Conservation (phyloP, 306 rosid species). For the Gillenia trifoliata region DNA sequence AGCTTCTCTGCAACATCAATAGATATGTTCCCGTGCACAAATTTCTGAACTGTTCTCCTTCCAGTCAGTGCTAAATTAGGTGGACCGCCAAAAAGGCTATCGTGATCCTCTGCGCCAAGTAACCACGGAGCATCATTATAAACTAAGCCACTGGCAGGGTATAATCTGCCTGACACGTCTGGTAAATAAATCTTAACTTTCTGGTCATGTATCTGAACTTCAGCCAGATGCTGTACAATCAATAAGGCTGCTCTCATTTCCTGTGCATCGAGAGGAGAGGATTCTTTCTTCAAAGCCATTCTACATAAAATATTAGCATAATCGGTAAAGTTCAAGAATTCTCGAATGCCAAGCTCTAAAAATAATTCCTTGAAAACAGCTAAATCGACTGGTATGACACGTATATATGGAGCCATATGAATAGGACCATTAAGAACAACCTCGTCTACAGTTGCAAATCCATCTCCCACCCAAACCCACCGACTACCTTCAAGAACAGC, state of each 20-base stretch:
- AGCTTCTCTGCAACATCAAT: constrained; percentile 94
- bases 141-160: constrained; percentile 73
- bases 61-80: constrained; percentile 51
- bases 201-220: constrained; percentile 60
- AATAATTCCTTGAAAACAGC: constrained; percentile 85
- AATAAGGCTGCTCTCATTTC: constrained; percentile 83
- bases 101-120: constrained; percentile 70
- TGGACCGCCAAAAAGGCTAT: constrained; percentile 49
- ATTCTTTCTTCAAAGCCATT: constrained; percentile 74
- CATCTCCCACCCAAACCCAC: constrained; percentile 99
- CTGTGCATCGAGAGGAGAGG: constrained; percentile 72
- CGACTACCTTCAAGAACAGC: constrained; percentile 94
- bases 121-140: constrained; percentile 98
- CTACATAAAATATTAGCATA: constrained; percentile 74
- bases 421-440: constrained; percentile 93
- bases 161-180: constrained; percentile 66
- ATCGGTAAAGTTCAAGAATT: constrained; percentile 64
- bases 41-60: constrained; percentile 65
- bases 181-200: constrained; percentile 73
- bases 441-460: constrained; percentile 84
- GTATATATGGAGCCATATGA: constrained; percentile 94
- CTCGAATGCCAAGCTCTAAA: constrained; percentile 81
- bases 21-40: constrained; percentile 96
- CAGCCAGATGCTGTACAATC: constrained; percentile 89
- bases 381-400: constrained; percentile 88